Evolutionary conservation across 1,284 basidiomycete species (phyloP), one percentile per base, ranked within the genome.

Genomic region (Volvariella surrecta): DNA sequence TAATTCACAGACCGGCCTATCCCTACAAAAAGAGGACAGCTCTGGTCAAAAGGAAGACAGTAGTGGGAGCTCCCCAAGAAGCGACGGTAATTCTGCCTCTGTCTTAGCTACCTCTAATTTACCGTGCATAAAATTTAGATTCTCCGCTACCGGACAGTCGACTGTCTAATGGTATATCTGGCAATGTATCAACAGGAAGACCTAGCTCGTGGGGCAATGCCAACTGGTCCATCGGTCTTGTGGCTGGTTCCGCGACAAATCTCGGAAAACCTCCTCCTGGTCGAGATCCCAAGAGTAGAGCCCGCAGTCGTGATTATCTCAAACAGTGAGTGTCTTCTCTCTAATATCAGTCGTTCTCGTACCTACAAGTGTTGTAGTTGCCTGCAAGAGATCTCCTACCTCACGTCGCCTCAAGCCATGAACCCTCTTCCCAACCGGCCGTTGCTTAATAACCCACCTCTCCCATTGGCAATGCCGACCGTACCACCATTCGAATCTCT

Each of bases 361-460:
- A 50, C 35, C 21, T 20, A 41, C n/a, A n/a, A n/a, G n/a, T 35
- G 32, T 45, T 31, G 37, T 51, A 89, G 87, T 66, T 96, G 96
- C 65, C 70, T 99, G 30, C 95, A 98, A 67, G 95, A 99, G 71
- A 91, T 99, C 53, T 89, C 91, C 6, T 99, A 99, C 62, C 71
- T 99, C 42, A 99, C 95, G 1, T 97, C 93, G 1, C 83, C 92
- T 1, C 88, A 95, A 58, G 94, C 95, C 2, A 83, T 99, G 71
- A 99, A 99, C 60, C 96, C 95, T 30, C 73, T 99, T 28, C 90
- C 92, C 0, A 86, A 90, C 46, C 79, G 89, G 47, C 83, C 89
- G 0, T 70, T 86, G 42, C 67, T 86, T 48, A 79, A 76, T 53
- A 85, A 77, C 55, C 62, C 76, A 15, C 71, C 75, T 44, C 68